Evolutionary conservation across 1,284 basidiomycete genomes (phyloP), one percentile per base, ranked within the genome.

Genomic region (Malassezia slooffiae): DNA sequence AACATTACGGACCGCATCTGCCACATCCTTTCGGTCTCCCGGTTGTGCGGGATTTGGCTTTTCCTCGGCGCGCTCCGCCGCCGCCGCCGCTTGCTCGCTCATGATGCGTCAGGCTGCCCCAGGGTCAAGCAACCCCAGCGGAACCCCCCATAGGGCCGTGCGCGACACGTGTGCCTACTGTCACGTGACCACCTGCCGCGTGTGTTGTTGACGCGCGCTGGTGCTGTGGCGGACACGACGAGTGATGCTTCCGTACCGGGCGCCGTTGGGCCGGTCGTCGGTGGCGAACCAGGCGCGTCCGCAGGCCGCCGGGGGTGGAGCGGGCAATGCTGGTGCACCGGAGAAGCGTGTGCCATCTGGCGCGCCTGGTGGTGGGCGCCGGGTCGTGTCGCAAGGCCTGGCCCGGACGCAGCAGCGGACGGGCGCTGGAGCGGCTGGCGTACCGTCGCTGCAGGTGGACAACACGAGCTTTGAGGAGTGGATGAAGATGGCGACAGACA

Each of bases 401-500:
- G 46, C 41, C 5, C 34, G 41, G 6, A 33, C 40, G 8, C 46
- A 42, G 34, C 40, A 37, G 39, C 40, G 46, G 16, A 15, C 26
- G 11, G 35, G 23, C 12, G 45, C 28, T 9, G 34, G 47, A 4
- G 27, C 43, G 9, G 23, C 52, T 11, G 47, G 48, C 21, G 37
- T 53, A 10, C 38, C 50, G 21, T 50, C 55, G 32, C 41, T 65
- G 13, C 53, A 56, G 11, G 65, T 68, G 17, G 63, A 68, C 50
- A 62, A 48, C 11, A 67, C 66, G 41, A 62, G 56, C 47, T 68
- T 68, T 38, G 91, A 97, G 70, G 89, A 97, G 70, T 97, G 93
- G 91, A 97, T 99, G 91, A 97, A 96, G 75, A 83, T 97, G 80
- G 90, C 90, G 1, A 96, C 91, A 5, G 93, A 96, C 70, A 96